Base-by-base conservation (phyloP, 495 filamentous ascomycete genomes). In the Hypoxylon fragiforme region DNA sequence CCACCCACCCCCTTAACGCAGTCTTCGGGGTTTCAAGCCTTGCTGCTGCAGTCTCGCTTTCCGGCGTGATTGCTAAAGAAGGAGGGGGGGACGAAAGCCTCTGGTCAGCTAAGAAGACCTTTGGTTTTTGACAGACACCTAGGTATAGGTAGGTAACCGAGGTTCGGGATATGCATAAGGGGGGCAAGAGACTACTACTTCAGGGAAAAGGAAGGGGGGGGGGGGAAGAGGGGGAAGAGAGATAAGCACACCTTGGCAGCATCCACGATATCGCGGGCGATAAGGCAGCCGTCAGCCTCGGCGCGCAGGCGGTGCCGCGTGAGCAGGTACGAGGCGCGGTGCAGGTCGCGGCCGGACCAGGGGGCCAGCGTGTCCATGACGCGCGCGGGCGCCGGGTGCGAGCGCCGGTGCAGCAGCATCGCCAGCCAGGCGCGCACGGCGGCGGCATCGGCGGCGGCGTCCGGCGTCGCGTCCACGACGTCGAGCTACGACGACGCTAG, bases 251-350 rank as follows among this genome's bases (percentile, higher is more conserved):
- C 64, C 28, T 61, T 61, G 8, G 52, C 32, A 19, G 64, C 64
- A 30, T 67, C 64, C 15, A 41, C 44, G 43, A 67, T 59, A 16
- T 67, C 64, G 21, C 62, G 54, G 9, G 61, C 60, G 9, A 64
- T 56, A 30, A 57, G 34, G 4, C 49, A 42, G 0, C 56, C 53
- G 22, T 64, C 48, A 2, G 60, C 45, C 37, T 66, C 60, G 16
- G 57, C 19, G 1, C 64, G 50, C 6, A 67, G 49, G 21, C 57
- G 61, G 18, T 58, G 44, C 26, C 57, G 49, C 8, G 54, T 54
- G 4, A 42, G 36, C 7, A 67, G 19, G 31, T 67, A 62, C 6
- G 57, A 51, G 15, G 60, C 50, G 21, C 56, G 64, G 12, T 64
- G 64, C 7, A 64, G 54, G 21, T 62, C 57, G 8, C 45, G 35